Evolutionary conservation across 106 monocot genomes (phyloP), one percentile per base, ranked within the genome.

Genomic region (Allium cepa): DNA sequence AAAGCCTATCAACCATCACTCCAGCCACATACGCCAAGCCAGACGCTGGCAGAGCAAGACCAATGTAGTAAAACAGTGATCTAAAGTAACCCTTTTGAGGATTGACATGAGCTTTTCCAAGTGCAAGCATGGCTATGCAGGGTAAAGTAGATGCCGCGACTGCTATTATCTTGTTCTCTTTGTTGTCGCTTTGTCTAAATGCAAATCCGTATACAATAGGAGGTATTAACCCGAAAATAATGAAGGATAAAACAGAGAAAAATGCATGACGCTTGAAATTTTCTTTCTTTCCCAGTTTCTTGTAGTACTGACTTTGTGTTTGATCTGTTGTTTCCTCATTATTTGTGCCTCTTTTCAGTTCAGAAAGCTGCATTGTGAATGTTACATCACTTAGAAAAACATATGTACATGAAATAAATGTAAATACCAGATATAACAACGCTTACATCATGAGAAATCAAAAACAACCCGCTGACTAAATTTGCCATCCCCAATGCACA

Each of bases 151-250:
- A 78, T 17, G 75, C 77, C 14, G 83, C 91, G 9, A 84, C 76
- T 11, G 66, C 79, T 13, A 86, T 79, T 59, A 88, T 55, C 73
- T 91, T 96, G 66, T 81, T 68, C 49, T 88, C 91, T 56, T 71
- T 81, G 63, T 80, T 51, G 48, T 91, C 72, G 9, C 88, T 88
- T 52, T 72, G 47, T 11, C 71, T 26, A 57, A 96, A 91, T 27
- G 88, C 69, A 46, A 91, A 82, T 17, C 77, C 84, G 49, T 96
- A 96, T 10, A 91, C 68, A 14, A 81, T 51, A 46, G 88, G 86
- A 17, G 91, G 88, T 17, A 88, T 53, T 11, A 82, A 52, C 7
- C 96, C 96, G 18, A 78, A 69, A 16, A 92, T 2, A 11, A 92
- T 60, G 66, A 81, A 96, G 16, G 88, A 84, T 53, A 84, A 15